Evolutionary conservation across 116 monocot genomes (phyloP).

Genomic region (Thalassia testudinum): DNA sequence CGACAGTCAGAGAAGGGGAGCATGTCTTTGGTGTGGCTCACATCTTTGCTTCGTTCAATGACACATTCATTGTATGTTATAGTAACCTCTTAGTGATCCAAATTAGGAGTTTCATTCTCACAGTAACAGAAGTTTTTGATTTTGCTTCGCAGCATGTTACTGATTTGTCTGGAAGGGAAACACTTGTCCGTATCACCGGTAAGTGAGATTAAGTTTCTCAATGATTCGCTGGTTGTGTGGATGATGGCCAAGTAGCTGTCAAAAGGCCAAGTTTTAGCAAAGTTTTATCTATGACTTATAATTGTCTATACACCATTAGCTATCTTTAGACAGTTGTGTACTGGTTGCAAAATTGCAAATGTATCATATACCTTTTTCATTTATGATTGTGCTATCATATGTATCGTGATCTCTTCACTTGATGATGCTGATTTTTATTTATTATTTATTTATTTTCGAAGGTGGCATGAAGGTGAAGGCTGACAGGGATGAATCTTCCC

Average conservation of each 20-base stretch:
- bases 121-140: neutral
- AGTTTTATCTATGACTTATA: neutral
- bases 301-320: too few species aligned
- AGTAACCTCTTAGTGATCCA: neutral
- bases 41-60: constrained; percentile 72
- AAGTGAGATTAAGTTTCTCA: neutral
- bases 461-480: constrained; percentile 20
- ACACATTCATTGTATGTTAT: constrained; percentile 58
- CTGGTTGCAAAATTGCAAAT: too few species aligned
- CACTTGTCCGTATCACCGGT: constrained; percentile 45
- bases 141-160: constrained; percentile 47
- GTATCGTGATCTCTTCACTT: neutral
- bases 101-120: neutral
- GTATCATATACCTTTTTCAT: too few species aligned
- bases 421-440: neutral
- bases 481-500: constrained; percentile 21
- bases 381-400: too few species aligned
- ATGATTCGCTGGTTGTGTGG: too few species aligned
- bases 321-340: too few species aligned
- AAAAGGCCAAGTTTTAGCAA: neutral
- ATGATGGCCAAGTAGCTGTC: too few species aligned
- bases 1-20: constrained; percentile 63
- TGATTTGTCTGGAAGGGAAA: constrained; percentile 42
- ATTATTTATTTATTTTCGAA: too few species aligned
- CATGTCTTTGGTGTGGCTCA: constrained; percentile 76